Evolutionary conservation across 768 basidiomycete species (phyloP).

Genomic region (Leccinum ochraceum): DNA sequence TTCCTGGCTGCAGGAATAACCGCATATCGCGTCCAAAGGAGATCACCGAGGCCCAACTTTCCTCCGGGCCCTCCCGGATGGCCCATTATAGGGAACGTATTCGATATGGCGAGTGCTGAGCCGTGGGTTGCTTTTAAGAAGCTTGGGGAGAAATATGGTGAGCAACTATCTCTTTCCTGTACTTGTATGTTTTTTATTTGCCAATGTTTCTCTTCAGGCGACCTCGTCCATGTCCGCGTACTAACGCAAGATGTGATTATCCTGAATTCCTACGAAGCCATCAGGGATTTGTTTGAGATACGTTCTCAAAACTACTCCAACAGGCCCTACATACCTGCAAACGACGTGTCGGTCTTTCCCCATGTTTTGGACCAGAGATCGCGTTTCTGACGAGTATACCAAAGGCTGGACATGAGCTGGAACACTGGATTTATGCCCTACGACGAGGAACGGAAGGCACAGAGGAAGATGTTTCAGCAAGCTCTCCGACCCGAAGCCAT

Average conservation of each 20-base stretch:
- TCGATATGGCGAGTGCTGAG: constrained; percentile 8
- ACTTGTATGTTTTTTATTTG: neutral
- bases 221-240: constrained; percentile 9
- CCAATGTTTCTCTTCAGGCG: neutral
- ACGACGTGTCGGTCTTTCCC: constrained; percentile 1
- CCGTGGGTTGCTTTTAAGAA: constrained; percentile 1
- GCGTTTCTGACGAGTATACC: neutral
- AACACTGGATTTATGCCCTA: constrained; percentile 8
- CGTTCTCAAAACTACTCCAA: constrained; percentile 12
- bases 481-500: constrained; percentile 6
- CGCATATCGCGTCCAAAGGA: neutral
- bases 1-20: neutral
- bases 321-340: constrained; percentile 6
- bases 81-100: constrained; percentile 12
- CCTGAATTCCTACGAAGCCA: constrained; percentile 12
- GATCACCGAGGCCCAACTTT: constrained; percentile 1
- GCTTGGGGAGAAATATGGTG: constrained; percentile 11
- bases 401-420: constrained; percentile 11
- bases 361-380: neutral
- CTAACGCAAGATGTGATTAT: constrained; percentile 12
- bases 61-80: constrained; percentile 8
- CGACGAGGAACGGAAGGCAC: constrained; percentile 8
- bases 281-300: constrained; percentile 6
- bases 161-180: neutral
- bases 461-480: constrained; percentile 4